Conservation (phyloP, 1,139 yeast species). For the Nakaseomyces bracarensis region DNA sequence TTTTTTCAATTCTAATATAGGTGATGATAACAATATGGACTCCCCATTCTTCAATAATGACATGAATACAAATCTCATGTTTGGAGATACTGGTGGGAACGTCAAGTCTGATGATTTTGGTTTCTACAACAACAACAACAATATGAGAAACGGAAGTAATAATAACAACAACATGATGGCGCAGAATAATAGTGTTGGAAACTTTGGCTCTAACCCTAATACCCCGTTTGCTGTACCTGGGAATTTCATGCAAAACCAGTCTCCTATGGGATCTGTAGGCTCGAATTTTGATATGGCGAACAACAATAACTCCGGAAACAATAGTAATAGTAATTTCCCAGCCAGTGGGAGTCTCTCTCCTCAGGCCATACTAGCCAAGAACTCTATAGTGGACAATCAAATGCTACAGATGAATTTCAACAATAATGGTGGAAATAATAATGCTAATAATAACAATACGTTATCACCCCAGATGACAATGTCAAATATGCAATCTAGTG, state of each 20-base stretch:
- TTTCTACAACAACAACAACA: background rate
- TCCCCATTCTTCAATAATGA: constrained; percentile 5
- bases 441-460: constrained; percentile 8
- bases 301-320: background rate
- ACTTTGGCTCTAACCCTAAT: constrained; percentile 5
- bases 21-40: constrained; percentile 5
- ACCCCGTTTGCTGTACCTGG: background rate
- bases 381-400: constrained; percentile 18
- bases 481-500: constrained; percentile 7
- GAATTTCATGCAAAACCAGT: constrained; percentile 6
- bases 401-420: constrained; percentile 5
- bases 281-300: background rate
- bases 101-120: constrained; percentile 3
- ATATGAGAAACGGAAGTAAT: background rate
- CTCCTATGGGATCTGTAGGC: constrained; percentile 7
- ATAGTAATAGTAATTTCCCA: background rate
- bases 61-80: background rate
- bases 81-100: too few species aligned
- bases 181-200: background rate
- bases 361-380: constrained; percentile 28
- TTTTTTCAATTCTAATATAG: background rate
- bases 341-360: constrained; percentile 21
- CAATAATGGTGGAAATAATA: background rate
- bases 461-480: constrained; percentile 8
- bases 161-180: constrained; percentile 1